Conservation (phyloP, 2,329 filamentous ascomycete species). For the Penicillium nordicum region DNA sequence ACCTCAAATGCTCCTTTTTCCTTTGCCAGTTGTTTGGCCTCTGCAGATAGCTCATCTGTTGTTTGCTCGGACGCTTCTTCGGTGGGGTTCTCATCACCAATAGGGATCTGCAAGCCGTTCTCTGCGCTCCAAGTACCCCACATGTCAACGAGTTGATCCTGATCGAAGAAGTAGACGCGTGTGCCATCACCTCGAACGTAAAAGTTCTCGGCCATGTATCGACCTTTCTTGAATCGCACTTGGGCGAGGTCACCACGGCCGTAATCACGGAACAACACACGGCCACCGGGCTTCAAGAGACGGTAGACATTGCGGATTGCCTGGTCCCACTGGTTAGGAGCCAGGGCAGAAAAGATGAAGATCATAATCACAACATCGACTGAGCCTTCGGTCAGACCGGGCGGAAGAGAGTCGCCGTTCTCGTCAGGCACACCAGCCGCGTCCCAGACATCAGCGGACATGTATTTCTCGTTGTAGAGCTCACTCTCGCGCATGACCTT, state of each 20-base stretch:
- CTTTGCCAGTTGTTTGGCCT: conserved; percentile 12
- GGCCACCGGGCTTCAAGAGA: conserved; percentile 86
- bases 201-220: conserved; percentile 94
- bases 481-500: conserved; percentile 83
- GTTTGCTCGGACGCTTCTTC: neutral
- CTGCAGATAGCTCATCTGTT: conserved; percentile 4
- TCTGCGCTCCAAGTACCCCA: conserved; percentile 60
- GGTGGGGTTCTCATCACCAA: neutral
- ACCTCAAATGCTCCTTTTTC: conserved; percentile 59
- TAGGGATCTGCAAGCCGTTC: conserved; percentile 29
- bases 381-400: conserved; percentile 69
- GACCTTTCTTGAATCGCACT: conserved; percentile 92
- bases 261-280: conserved; percentile 94
- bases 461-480: conserved; percentile 66
- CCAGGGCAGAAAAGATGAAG: conserved; percentile 93
- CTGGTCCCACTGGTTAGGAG: conserved; percentile 77
- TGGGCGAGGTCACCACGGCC: conserved; percentile 92
- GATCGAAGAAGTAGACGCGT: conserved; percentile 94
- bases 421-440: conserved; percentile 61
- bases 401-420: conserved; percentile 58
- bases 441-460: conserved; percentile 95
- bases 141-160: conserved; percentile 73
- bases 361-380: conserved; percentile 93
- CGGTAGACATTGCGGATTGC: conserved; percentile 77
- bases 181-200: conserved; percentile 95